Evolutionary conservation across 208 protist species (phyloP).

Genomic region (Acanthamoeba sp.): DNA sequence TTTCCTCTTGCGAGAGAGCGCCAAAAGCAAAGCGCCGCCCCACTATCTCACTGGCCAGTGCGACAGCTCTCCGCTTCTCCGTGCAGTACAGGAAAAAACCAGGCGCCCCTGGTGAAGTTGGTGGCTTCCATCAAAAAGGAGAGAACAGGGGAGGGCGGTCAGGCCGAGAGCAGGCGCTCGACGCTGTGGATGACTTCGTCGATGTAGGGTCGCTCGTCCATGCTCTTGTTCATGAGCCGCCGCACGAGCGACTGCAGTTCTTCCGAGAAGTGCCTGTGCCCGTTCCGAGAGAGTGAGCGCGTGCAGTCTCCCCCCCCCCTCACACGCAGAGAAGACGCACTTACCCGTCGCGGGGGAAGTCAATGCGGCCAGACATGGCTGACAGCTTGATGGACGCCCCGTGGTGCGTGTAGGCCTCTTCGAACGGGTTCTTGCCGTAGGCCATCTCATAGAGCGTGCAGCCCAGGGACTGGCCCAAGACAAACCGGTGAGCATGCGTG

Average conservation of each 20-base stretch:
- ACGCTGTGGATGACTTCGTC: slow-evolving; percentile 15
- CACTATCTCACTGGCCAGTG: too few relatives aligned
- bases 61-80: too few relatives aligned
- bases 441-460: slow-evolving; percentile 18
- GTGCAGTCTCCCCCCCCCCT: not conserved
- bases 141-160: not conserved
- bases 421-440: slow-evolving; percentile 32
- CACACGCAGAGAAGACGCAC: too few relatives aligned
- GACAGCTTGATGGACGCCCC: slow-evolving; percentile 11
- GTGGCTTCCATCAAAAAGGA: too few relatives aligned
- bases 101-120: too few relatives aligned
- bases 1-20: not conserved
- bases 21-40: too few relatives aligned
- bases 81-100: too few relatives aligned
- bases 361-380: not conserved
- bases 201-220: slow-evolving; percentile 3
- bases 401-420: slow-evolving; percentile 32
- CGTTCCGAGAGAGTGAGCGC: too few relatives aligned
- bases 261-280: not conserved
- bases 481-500: not conserved
- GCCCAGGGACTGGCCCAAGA: not conserved
- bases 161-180: not conserved
- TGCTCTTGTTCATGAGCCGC: not conserved
- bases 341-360: not conserved
- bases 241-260: not conserved